Evolutionary conservation across 345 rosid genomes (phyloP).

Genomic region (Sonneratia alba): DNA sequence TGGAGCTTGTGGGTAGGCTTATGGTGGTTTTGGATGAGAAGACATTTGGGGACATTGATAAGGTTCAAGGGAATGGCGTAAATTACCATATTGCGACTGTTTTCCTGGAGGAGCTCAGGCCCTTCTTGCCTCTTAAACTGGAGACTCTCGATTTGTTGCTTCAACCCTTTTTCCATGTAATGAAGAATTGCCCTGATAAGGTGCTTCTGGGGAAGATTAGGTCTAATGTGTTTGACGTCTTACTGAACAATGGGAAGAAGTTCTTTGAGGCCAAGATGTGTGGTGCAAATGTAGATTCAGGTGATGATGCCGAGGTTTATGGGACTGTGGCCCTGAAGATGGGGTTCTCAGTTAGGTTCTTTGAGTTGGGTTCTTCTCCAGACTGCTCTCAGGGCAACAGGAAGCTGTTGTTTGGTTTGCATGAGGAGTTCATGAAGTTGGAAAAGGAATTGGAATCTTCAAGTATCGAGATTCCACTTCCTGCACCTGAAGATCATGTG

Average conservation of each 20-base stretch:
- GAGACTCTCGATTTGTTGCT: conserved; percentile 42
- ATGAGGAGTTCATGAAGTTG: conserved; percentile 58
- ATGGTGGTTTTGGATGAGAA: conserved; percentile 40
- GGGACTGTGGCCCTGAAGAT: conserved; percentile 49
- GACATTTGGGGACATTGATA: conserved; percentile 40
- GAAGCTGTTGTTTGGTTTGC: conserved; percentile 53
- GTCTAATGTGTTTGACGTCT: conserved; percentile 55
- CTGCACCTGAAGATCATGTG: conserved; percentile 23
- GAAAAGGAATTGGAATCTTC: conserved; percentile 51
- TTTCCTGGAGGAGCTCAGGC: conserved; percentile 65
- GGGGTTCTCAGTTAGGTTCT: conserved; percentile 54
- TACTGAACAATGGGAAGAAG: conserved; percentile 44
- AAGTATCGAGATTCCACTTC: conserved; percentile 36
- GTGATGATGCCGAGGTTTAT: conserved; percentile 40
- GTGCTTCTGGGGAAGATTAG: conserved; percentile 61
- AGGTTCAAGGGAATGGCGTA: conserved; percentile 63
- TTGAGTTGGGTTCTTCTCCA: conserved; percentile 62
- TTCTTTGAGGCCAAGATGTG: conserved; percentile 45
- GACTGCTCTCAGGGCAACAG: conserved; percentile 81
- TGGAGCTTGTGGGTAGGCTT: conserved; percentile 32
- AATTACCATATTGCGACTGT: conserved; percentile 66
- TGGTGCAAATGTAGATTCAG: conserved; percentile 24
- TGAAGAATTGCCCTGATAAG: conserved; percentile 60
- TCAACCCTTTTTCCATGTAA: conserved; percentile 30
- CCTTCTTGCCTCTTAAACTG: conserved; percentile 50